Evolutionary conservation across 345 rosid species (phyloP).

Genomic region (Lumnitzera littorea): DNA sequence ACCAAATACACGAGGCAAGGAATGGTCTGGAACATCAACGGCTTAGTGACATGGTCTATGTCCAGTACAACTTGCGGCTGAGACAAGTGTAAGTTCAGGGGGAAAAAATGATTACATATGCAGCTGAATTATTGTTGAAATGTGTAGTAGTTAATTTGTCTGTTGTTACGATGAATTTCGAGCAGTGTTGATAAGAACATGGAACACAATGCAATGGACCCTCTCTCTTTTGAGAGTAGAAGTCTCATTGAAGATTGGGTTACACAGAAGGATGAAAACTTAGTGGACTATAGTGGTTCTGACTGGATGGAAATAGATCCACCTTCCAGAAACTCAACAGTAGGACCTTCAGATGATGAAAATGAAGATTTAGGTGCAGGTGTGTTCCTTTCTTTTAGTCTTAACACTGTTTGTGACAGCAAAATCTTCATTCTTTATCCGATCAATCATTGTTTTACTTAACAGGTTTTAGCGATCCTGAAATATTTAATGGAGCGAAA

Average conservation of each 20-base stretch:
- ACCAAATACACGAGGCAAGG: slow-evolving; percentile 46
- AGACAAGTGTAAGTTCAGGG: slow-evolving; percentile 19
- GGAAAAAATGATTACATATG: not conserved
- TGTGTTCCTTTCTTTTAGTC: slow-evolving; percentile 16
- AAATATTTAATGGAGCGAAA: slow-evolving; percentile 52
- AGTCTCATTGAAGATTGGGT: slow-evolving; percentile 73
- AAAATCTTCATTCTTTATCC: not conserved
- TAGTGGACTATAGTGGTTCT: slow-evolving; percentile 42
- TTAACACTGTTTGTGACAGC: not conserved
- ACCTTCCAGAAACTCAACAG: slow-evolving; percentile 22
- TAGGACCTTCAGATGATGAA: slow-evolving; percentile 43
- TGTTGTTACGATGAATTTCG: slow-evolving; percentile 6
- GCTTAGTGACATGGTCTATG: slow-evolving; percentile 61
- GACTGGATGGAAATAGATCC: slow-evolving; percentile 75
- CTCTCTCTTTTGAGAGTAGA: slow-evolving; percentile 38
- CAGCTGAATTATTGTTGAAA: not conserved
- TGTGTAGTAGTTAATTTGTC: slow-evolving; percentile 1
- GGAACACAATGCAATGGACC: slow-evolving; percentile 34
- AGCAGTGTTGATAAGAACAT: slow-evolving; percentile 28
- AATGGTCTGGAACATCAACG: slow-evolving; percentile 73
- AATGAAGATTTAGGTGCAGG: slow-evolving; percentile 60
- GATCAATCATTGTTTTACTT: slow-evolving; percentile 1
- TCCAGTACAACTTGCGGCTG: slow-evolving; percentile 76
- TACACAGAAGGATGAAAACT: slow-evolving; percentile 32
- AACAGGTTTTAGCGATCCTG: slow-evolving; percentile 77